A percentile compares a stretch with the other conserved stretches of the same genome.
Evolutionary conservation across 2,329 filamentous ascomycete species (phyloP).

Genomic region (Trichoderma polysporum): DNA sequence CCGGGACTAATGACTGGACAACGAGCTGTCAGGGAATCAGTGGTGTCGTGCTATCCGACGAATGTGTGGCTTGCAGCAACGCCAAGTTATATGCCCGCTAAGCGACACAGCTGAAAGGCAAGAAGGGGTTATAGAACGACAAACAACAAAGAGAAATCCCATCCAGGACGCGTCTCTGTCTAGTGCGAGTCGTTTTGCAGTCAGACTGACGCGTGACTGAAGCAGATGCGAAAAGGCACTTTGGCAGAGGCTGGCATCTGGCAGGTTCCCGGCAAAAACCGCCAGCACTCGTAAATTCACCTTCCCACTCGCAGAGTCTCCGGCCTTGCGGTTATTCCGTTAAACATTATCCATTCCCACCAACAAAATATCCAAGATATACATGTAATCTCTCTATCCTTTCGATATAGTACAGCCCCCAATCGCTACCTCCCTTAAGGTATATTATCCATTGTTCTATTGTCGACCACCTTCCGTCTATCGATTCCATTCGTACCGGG

Average conservation of each 20-base stretch:
- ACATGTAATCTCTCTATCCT: not conserved
- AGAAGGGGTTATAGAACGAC: not conserved
- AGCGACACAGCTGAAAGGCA: not conserved
- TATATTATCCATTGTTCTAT: not conserved
- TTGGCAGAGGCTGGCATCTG: not conserved
- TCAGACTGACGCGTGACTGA: not conserved
- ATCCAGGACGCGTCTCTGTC: not conserved
- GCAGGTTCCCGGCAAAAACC: slow-evolving; percentile 4
- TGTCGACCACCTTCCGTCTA: not conserved
- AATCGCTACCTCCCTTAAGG: too few species aligned
- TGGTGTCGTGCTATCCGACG: not conserved
- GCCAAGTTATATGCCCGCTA: not conserved
- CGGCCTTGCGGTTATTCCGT: slow-evolving; percentile 15
- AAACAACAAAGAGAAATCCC: not conserved
- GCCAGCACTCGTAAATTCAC: too few species aligned
- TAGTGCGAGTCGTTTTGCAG: not conserved
- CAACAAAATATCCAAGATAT: not conserved
- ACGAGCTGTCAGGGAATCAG: not conserved
- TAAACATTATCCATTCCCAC: not conserved
- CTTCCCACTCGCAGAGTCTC: not conserved
- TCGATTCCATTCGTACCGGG: not conserved
- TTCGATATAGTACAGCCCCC: not conserved
- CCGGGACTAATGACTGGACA: not conserved
- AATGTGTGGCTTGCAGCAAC: not conserved
- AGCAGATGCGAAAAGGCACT: not conserved